Base-by-base conservation (phyloP, 441 rosid species). In the Francoa sonchifolia region DNA sequence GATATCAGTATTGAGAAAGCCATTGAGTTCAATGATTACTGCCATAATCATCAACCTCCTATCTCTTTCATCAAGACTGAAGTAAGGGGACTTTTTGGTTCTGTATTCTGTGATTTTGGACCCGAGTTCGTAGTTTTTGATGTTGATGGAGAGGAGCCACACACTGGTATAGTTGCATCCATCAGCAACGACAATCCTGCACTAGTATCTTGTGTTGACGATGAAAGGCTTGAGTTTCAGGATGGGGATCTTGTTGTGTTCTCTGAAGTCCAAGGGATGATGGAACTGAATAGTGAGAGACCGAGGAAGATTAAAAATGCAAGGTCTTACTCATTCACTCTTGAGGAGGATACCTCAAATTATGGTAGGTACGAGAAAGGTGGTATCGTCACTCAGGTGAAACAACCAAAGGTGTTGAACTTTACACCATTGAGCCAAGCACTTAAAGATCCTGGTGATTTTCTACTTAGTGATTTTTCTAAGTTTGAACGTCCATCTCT, bases 301-400 rank as follows among this genome's bases (percentile, higher is more conserved):
- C 90, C 94, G 18, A 82, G 96, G 72, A 86, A 69, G 70, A 66
- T 86, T 38, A 79, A 69, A 57, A 79, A 65, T 53, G 68, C 94
- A 2, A 76, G 94, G 44, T 87, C 96, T 1, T 82, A 76, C 55
- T 76, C 96, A 6, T 86, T 86, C 54, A 62, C 47, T 23, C 76
- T 86, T 16, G 96, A 86, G 23, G 90, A 82, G 65, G 94, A 86
- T 59, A 73, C 96, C 20, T 39, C 87, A 12, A 55, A 68, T 39
- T 75, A 48, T 43, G 76, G 79, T 18, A 33, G 79, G 17, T 82
- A 82, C 62, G 62, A 59, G 40, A 82, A 65, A 62, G 96, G 94
- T 66, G 96, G 94, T 42, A 86, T 86, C 54, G 96, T 82, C 46
- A 86, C 96, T 37, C 96, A 86, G 62, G 87, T 77, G 68, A 86